These are phyloP conservation scores for Wickerhamomyces sp. DNA, from an alignment of 1,139 yeast species.

Conservation along the genomic window DNA sequence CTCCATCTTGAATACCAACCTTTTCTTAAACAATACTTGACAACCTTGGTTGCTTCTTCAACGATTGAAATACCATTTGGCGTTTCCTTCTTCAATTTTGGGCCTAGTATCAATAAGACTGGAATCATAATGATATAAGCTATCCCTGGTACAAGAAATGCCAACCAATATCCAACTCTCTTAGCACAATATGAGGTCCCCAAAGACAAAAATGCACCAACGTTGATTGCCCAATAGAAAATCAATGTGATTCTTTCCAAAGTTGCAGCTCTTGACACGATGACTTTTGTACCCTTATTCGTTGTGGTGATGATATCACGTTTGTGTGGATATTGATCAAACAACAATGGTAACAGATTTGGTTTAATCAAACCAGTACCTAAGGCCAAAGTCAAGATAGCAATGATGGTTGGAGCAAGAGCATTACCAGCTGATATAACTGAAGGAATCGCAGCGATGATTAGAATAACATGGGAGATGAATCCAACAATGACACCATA, in stretches of 20 bases:
- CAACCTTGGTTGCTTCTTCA: conserved; percentile 37
- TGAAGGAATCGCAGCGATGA: conserved; percentile 67
- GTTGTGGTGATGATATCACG: conserved; percentile 55
- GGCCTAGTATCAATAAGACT: conserved; percentile 36
- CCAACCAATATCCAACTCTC: conserved; percentile 73
- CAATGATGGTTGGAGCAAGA: conserved; percentile 48
- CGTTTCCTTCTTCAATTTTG: conserved; percentile 32
- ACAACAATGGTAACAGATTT: conserved; percentile 72
- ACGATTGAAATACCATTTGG: conserved; percentile 47
- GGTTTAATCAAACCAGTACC: conserved; percentile 85
- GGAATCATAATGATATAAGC: conserved; percentile 45
- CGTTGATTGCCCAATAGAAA: conserved; percentile 76
- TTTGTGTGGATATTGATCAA: conserved; percentile 62
- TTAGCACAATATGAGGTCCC: conserved; percentile 74
- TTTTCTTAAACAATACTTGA: conserved; percentile 35
- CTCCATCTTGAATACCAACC: conserved; percentile 37
- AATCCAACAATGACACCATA: conserved; percentile 57
- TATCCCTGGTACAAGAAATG: conserved; percentile 55
- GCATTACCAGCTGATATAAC: conserved; percentile 42
- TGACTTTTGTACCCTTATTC: conserved; percentile 60
- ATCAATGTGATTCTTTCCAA: conserved; percentile 70
- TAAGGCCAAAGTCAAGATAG: conserved; percentile 65
- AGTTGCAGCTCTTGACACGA: conserved; percentile 67
- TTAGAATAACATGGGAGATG: conserved; percentile 57
- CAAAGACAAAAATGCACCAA: conserved; percentile 74